Evolutionary conservation across 2,329 filamentous ascomycete genomes (phyloP).

Genomic region (Elsinoe arachidis): DNA sequence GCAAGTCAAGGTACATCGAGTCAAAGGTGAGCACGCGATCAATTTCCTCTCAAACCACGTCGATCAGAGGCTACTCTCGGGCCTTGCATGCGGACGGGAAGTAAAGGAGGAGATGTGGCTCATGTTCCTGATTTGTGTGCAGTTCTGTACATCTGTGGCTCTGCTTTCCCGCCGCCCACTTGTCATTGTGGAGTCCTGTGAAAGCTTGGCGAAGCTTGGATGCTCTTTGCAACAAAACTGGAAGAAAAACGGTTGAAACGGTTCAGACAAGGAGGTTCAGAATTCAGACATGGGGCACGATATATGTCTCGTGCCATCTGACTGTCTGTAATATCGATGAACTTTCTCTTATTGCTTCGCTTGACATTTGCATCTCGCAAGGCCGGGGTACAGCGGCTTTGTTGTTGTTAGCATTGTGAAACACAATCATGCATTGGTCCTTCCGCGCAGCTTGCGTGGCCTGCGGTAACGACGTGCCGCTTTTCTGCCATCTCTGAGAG

Average conservation of each 20-base stretch:
- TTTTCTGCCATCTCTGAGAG: neutral
- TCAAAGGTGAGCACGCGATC: constrained; percentile 8
- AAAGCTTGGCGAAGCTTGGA: constrained; percentile 5
- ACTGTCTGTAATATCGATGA: neutral
- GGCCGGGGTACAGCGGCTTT: neutral
- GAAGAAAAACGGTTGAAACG: neutral
- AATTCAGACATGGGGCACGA: too few species aligned
- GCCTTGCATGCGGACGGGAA: neutral
- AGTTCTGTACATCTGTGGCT: neutral
- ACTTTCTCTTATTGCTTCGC: neutral
- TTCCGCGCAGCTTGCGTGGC: constrained; percentile 5
- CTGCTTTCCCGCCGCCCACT: neutral
- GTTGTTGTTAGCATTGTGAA: neutral
- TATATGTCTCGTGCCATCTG: neutral
- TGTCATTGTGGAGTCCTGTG: constrained; percentile 3
- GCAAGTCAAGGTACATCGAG: neutral
- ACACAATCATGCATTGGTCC: neutral
- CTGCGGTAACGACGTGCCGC: constrained; percentile 4
- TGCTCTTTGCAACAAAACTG: neutral
- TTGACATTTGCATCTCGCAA: too few species aligned
- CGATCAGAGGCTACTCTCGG: neutral
- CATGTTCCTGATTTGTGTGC: neutral
- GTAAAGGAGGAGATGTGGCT: constrained; percentile 2
- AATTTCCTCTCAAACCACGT: neutral
- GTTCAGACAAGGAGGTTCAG: neutral